Evolutionary conservation across 192 early-diverging fungal genomes (phyloP).

Genomic region (Chytriomyces sp.): DNA sequence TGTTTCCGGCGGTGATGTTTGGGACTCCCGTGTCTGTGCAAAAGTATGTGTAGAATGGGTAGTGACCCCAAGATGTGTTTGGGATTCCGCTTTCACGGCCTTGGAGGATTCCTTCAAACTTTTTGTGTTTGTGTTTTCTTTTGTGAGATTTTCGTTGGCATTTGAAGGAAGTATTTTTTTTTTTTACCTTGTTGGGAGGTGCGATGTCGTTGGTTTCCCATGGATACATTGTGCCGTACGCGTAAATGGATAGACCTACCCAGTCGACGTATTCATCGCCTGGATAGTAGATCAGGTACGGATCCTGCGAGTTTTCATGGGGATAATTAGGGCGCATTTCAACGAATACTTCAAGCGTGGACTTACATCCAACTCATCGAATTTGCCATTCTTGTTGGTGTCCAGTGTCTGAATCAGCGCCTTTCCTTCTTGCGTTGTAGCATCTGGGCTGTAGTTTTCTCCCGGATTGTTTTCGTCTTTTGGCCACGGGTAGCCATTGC

Average conservation of each 20-base stretch:
- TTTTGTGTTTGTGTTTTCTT: no score
- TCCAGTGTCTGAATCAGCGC: neutral
- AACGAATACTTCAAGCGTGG: no score
- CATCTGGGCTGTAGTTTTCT: neutral
- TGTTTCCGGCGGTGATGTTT: neutral
- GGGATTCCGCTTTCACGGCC: neutral
- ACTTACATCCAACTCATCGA: slow-evolving; percentile 1
- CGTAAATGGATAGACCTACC: slow-evolving; percentile 29
- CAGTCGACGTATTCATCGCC: slow-evolving; percentile 39
- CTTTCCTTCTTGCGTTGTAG: neutral
- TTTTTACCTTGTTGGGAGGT: neutral
- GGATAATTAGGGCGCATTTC: no score
- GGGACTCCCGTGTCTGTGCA: no score
- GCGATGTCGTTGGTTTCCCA: slow-evolving; percentile 12
- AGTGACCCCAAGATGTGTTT: neutral
- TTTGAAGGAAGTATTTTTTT: neutral
- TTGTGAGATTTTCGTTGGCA: neutral
- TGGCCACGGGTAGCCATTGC: slow-evolving; percentile 31
- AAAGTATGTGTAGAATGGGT: neutral
- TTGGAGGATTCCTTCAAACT: slow-evolving; percentile 5
- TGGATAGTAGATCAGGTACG: slow-evolving; percentile 29
- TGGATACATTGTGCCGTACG: slow-evolving; percentile 4
- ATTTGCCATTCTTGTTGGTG: slow-evolving; percentile 13
- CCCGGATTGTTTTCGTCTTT: neutral
- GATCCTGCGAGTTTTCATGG: slow-evolving; percentile 5